phyloP scores from a whole-genome alignment of 805 yeast genomes.

The Komagataella populi region DNA sequence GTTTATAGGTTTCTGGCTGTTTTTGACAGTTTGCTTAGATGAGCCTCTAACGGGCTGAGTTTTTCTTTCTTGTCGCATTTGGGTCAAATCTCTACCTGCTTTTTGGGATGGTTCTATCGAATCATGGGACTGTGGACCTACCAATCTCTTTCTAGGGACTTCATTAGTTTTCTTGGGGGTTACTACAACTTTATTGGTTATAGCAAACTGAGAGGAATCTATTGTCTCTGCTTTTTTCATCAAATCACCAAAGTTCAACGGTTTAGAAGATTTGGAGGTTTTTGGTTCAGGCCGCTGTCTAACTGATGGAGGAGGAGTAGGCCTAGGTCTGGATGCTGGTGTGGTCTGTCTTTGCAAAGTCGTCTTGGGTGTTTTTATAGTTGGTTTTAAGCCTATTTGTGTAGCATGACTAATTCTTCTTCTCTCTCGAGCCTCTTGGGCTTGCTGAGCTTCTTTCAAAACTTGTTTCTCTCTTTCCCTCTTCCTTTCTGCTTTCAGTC shows the following conservation, averaged over 20 bases:
- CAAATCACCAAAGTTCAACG: conserved; percentile 50
- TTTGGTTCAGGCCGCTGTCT: background rate
- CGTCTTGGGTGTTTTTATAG: background rate
- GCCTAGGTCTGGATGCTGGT: background rate
- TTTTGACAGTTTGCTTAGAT: background rate
- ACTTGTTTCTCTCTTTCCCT: conserved; percentile 34
- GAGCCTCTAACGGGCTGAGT: background rate
- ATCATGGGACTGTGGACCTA: background rate
- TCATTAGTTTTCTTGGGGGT: conserved; percentile 10
- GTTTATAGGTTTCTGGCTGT: background rate
- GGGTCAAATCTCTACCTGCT: background rate
- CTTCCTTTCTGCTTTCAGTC: conserved; percentile 53
- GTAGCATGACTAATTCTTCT: background rate
- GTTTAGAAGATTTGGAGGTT: conserved; percentile 16
- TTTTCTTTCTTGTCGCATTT: background rate
- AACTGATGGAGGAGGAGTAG: background rate
- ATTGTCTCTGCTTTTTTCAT: conserved; percentile 56
- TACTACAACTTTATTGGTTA: conserved; percentile 17
- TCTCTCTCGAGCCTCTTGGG: conserved; percentile 1
- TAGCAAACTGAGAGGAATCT: conserved; percentile 33
- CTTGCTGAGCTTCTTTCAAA: conserved; percentile 13
- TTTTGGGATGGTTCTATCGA: background rate
- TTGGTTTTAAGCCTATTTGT: background rate
- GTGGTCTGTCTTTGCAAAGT: background rate
- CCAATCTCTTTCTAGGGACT: background rate